Base-by-base conservation (phyloP, 441 rosid genomes). In the Croton laevigatus region DNA sequence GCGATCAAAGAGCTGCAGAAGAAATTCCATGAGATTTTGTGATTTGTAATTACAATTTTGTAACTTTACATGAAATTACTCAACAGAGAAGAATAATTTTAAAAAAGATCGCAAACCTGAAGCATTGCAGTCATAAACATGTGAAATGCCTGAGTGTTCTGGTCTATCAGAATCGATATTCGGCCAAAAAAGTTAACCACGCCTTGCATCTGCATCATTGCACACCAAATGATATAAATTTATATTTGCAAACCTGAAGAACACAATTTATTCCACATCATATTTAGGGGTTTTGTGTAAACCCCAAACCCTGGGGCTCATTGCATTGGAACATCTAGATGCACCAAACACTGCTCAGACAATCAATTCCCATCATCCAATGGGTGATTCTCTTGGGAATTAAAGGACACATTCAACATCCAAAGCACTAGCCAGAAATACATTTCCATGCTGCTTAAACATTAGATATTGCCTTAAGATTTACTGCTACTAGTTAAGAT, bases 101-200 rank as follows among this genome's bases (percentile, higher is more conserved):
- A 13, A 10, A 22, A 62, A 69, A 16, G 22, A 60, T 23, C 72
- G 34, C 45, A 70, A 27, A 95, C 98, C 99, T 92, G 98, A 77
- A 95, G 98, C 82, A 95, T 87, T 51, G 99, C 98, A 72, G 95
- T 78, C 95, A 95, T 89, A 79, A 95, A 95, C 92, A 93, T 82
- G 80, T 91, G 98, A 80, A 95, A 86, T 51, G 98, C 96, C 81
- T 91, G 97, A 40, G 99, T 93, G 80, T 95, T 95, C 80, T 95
- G 98, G 77, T 93, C 99, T 74, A 95, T 84, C 80, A 95, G 81
- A 77, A 95, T 82, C 20, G 98, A 85, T 72, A 95, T 76, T 68
- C 98, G 89, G 74, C 99, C 98, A 75, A 91, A 95, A 78, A 86
- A 88, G 76, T 85, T 88, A 71, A 95, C 99, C 73, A 87, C 93